Percentiles rank a stretch among this genome's conserved stretches.
Conservation (phyloP, 176 grass and related monocot species). For the Ensete glaucum region DNA sequence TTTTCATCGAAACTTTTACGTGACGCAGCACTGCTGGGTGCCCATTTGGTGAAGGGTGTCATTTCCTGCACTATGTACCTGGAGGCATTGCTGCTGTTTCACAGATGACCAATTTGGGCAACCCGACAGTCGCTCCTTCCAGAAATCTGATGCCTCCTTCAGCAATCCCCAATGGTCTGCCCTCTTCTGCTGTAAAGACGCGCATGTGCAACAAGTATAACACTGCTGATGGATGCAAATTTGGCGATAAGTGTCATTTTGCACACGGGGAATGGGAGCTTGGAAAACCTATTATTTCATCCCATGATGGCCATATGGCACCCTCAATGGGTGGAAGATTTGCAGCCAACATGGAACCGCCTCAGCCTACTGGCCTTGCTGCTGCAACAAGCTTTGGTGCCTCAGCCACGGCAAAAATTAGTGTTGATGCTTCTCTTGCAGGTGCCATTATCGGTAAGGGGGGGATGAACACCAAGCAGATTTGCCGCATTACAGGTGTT, state of each 20-base stretch:
- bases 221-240: constrained; percentile 76
- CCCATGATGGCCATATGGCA: constrained; percentile 30
- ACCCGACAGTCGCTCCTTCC: constrained; percentile 26
- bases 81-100: constrained; percentile 54
- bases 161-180: constrained; percentile 19
- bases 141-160: constrained; percentile 31
- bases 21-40: constrained; percentile 58
- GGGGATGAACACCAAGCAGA: constrained; percentile 71
- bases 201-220: constrained; percentile 77
- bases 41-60: constrained; percentile 72
- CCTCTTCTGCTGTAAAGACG: constrained; percentile 40
- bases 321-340: constrained; percentile 26
- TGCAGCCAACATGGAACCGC: constrained; percentile 24
- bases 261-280: constrained; percentile 78
- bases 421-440: constrained; percentile 58
- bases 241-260: constrained; percentile 65
- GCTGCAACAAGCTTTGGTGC: constrained; percentile 59
- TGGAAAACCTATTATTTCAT: constrained; percentile 29
- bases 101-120: constrained; percentile 58
- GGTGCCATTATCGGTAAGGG: constrained; percentile 68
- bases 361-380: constrained; percentile 16
- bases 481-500: constrained; percentile 50
- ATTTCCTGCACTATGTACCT: constrained; percentile 73
- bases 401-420: constrained; percentile 74
- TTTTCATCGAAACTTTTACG: neutral